phyloP scores from a whole-genome alignment of 2,329 filamentous ascomycete species.

The Phyllosticta citrichinensis region DNA sequence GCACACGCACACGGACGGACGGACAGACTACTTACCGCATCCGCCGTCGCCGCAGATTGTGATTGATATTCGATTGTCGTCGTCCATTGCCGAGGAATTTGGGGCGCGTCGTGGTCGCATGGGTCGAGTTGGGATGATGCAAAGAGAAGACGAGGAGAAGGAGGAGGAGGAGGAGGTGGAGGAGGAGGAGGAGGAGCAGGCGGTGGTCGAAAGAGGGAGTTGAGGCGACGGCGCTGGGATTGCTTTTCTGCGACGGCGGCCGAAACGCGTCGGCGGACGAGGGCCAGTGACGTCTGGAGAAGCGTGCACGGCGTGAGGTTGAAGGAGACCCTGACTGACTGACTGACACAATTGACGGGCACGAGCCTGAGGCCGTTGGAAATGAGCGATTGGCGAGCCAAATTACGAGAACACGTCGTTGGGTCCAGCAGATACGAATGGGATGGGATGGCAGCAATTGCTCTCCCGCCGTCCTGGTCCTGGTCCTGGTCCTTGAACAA shows the following conservation, averaged over 20 bases:
- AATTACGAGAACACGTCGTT: background rate
- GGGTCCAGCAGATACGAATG: background rate
- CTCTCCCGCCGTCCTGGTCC: too few relatives aligned
- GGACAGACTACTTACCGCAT: conserved; percentile 39
- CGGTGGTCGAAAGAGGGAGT: background rate
- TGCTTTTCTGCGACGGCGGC: background rate
- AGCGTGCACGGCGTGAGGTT: background rate
- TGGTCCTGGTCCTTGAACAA: too few relatives aligned
- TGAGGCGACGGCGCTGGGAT: background rate
- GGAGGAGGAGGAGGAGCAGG: background rate
- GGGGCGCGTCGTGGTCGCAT: background rate
- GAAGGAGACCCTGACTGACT: background rate
- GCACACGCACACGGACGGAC: background rate
- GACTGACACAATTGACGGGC: background rate
- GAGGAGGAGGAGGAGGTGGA: background rate
- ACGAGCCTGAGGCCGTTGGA: background rate
- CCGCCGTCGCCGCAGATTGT: conserved; percentile 82
- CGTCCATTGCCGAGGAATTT: conserved; percentile 30
- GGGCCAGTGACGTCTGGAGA: background rate
- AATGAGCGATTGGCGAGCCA: background rate
- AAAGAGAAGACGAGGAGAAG: background rate
- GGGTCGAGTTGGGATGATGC: background rate
- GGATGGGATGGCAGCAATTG: background rate
- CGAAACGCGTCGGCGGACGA: background rate
- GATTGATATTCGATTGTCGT: conserved; percentile 47